Percentiles rank a stretch among this genome's conserved stretches.
These are phyloP conservation scores for Euphrasia confusa DNA, from an alignment of 257 asterid species.

Conservation along the genomic window DNA sequence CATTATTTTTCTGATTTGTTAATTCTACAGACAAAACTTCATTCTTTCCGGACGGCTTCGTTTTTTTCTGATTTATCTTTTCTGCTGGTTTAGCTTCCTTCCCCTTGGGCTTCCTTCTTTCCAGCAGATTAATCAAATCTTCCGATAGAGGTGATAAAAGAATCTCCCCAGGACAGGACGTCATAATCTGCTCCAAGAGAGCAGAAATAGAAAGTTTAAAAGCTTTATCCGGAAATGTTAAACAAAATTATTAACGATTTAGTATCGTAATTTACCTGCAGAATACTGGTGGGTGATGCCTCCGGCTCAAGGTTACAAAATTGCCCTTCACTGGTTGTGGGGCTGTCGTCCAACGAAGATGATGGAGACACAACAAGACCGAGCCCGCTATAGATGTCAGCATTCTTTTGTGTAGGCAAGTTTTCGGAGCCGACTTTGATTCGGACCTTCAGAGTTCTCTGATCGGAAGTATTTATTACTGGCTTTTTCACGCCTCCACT, in stretches of 20 bases:
- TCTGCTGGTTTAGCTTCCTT: constrained; percentile 38
- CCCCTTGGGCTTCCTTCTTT: constrained; percentile 40
- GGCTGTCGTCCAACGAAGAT: constrained; percentile 77
- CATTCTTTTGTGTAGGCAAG: constrained; percentile 63
- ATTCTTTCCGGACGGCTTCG: constrained; percentile 35
- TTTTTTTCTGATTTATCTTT: constrained; percentile 42
- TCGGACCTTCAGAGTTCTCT: constrained; percentile 73
- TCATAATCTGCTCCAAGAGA: constrained; percentile 68
- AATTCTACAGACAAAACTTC: constrained; percentile 28
- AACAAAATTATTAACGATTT: constrained; percentile 13
- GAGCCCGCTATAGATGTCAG: constrained; percentile 88
- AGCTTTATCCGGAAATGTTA: constrained; percentile 13
- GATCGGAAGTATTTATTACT: constrained; percentile 42
- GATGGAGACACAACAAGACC: constrained; percentile 92
- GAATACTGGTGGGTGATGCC: constrained; percentile 86
- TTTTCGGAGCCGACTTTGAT: constrained; percentile 80
- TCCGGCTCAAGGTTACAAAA: constrained; percentile 42
- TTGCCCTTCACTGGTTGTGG: constrained; percentile 50
- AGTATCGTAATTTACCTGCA: constrained; percentile 57
- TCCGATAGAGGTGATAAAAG: constrained; percentile 80
- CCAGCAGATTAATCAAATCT: constrained; percentile 44
- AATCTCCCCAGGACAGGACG: constrained; percentile 52
- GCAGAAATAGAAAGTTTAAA: constrained; percentile 18
- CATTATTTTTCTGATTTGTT: constrained; percentile 28
- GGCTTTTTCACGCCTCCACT: constrained; percentile 38